Evolutionary conservation across 306 rosid species (phyloP).

Genomic region (Begonia peltatifolia): DNA sequence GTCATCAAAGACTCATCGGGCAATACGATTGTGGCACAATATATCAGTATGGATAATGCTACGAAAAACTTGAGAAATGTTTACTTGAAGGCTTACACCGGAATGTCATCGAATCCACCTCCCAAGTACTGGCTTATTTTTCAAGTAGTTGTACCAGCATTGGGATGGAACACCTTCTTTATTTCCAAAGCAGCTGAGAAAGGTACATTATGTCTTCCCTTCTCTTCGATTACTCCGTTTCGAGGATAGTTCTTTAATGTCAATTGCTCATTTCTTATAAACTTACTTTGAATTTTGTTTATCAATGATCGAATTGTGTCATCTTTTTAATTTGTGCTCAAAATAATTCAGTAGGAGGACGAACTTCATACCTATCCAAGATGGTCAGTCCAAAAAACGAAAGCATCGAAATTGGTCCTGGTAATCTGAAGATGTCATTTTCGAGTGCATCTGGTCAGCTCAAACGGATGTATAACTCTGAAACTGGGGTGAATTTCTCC

Average conservation of each 20-base stretch:
- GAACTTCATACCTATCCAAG: conserved; percentile 14
- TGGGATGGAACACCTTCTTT: conserved; percentile 88
- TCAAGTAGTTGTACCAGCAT: conserved; percentile 63
- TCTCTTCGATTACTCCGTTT: background rate
- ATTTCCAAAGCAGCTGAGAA: conserved; percentile 32
- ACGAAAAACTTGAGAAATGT: conserved; percentile 42
- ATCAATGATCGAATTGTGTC: too few species aligned
- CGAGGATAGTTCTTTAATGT: too few species aligned
- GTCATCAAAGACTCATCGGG: conserved; percentile 66
- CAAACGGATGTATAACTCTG: conserved; percentile 44
- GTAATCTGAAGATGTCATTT: conserved; percentile 67
- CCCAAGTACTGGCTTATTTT: conserved; percentile 80
- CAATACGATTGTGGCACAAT: conserved; percentile 40
- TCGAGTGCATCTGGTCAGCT: conserved; percentile 72
- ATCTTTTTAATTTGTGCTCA: conserved; percentile 6
- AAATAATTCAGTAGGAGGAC: conserved; percentile 26
- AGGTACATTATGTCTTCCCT: conserved; percentile 13
- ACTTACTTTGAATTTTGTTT: too few species aligned
- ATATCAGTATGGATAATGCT: conserved; percentile 38
- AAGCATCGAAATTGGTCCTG: conserved; percentile 52
- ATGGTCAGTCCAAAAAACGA: conserved; percentile 14
- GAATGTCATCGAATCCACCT: conserved; percentile 29
- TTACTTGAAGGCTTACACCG: conserved; percentile 65
- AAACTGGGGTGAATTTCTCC: conserved; percentile 53
- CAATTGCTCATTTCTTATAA: too few species aligned